Conservation (phyloP, 176 grass and related monocot genomes). For the Echinochloa phyllopogon region DNA sequence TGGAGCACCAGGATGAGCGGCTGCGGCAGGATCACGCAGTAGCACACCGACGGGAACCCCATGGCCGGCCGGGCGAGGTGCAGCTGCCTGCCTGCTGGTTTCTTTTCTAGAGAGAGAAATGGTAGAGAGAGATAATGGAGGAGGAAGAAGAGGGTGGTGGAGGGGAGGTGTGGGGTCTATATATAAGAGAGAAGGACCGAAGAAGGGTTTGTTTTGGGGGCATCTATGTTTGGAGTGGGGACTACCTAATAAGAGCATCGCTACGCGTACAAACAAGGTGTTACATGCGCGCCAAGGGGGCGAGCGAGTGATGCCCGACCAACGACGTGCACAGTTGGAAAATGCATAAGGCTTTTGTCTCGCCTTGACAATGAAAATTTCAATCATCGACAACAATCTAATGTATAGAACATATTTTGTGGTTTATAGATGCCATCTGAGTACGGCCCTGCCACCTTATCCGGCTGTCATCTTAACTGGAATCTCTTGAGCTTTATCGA, state of each 20-base stretch:
- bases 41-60: constrained; percentile 85
- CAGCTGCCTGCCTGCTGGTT: neutral
- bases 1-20: constrained; percentile 75
- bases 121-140: neutral
- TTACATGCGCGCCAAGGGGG: neutral
- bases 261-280: neutral
- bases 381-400: neutral
- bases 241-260: neutral
- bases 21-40: constrained; percentile 76
- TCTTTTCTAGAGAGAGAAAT: neutral
- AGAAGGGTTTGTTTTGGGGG: constrained; percentile 21
- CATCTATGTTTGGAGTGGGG: constrained; percentile 16
- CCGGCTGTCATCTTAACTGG: neutral
- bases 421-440: too few relatives aligned
- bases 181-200: constrained; percentile 21
- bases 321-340: constrained; percentile 14
- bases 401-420: too few relatives aligned
- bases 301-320: neutral
- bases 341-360: neutral
- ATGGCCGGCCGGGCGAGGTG: constrained; percentile 29
- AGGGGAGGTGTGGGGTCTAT: constrained; percentile 29
- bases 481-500: too few relatives aligned
- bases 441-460: neutral
- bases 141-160: neutral
- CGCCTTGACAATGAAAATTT: constrained; percentile 9